phyloP scores from a whole-genome alignment of 2,329 filamentous ascomycete species.

The Colletotrichum euphorbiae region DNA sequence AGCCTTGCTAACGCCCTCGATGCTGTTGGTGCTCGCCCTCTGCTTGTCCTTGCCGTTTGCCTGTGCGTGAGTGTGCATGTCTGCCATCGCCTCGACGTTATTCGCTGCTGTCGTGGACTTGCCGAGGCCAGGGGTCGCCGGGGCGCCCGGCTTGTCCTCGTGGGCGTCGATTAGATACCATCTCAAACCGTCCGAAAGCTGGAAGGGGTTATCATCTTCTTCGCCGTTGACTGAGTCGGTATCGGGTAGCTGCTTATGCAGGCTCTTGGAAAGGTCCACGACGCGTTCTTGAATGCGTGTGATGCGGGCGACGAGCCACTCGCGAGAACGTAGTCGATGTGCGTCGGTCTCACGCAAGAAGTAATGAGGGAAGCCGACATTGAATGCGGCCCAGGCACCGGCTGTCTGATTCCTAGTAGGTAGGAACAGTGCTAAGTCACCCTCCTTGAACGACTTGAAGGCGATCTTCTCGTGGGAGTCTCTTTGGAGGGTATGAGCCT shows the following conservation, averaged over 20 bases:
- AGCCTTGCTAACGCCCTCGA: constrained; percentile 80
- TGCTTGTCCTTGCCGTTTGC: constrained; percentile 57
- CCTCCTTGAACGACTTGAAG: constrained; percentile 95
- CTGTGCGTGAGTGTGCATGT: constrained; percentile 65
- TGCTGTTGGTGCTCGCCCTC: constrained; percentile 64
- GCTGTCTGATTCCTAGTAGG: constrained; percentile 95
- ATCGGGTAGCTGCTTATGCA: constrained; percentile 60
- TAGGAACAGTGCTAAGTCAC: constrained; percentile 92
- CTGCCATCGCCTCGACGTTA: constrained; percentile 87
- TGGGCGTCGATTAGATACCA: constrained; percentile 96
- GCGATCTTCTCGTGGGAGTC: constrained; percentile 97
- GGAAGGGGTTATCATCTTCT: constrained; percentile 96
- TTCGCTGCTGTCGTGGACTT: constrained; percentile 93
- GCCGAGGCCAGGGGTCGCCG: constrained; percentile 89
- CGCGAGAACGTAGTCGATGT: constrained; percentile 84
- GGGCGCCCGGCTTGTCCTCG: constrained; percentile 92
- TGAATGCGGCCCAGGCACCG: constrained; percentile 97
- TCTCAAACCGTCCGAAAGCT: constrained; percentile 90
- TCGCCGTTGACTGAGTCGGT: constrained; percentile 64
- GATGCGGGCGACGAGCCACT: constrained; percentile 97
- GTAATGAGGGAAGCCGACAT: constrained; percentile 96
- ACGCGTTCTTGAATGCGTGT: constrained; percentile 91
- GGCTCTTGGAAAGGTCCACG: constrained; percentile 87
- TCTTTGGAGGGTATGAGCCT: constrained; percentile 81
- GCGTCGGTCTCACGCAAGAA: constrained; percentile 93